Evolutionary conservation across 2,329 filamentous ascomycete species (phyloP).

Genomic region (Talaromyces sp.): DNA sequence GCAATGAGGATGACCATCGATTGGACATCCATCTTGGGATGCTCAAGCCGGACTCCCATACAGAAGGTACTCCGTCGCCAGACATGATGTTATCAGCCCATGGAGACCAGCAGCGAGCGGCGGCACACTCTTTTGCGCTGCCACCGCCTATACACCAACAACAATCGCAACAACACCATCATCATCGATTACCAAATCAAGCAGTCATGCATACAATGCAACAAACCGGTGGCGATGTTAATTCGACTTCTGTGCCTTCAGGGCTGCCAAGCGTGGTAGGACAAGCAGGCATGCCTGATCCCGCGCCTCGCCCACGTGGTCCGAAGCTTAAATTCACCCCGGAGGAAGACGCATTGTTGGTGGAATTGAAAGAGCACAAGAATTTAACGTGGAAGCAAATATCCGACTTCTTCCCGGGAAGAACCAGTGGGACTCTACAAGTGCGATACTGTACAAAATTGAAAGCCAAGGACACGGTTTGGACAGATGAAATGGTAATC

Average conservation of each 20-base stretch:
- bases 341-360: conserved; percentile 81
- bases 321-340: conserved; percentile 93
- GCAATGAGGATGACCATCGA: conserved; percentile 26
- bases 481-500: conserved; percentile 85
- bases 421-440: conserved; percentile 85
- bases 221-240: conserved; percentile 53
- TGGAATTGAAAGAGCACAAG: conserved; percentile 91
- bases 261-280: conserved; percentile 82
- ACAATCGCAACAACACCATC: conserved; percentile 63
- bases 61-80: conserved; percentile 31
- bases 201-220: conserved; percentile 64
- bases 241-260: conserved; percentile 46
- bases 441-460: conserved; percentile 94
- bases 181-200: conserved; percentile 74
- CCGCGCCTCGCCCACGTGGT: conserved; percentile 74
- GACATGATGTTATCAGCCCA: conserved; percentile 37
- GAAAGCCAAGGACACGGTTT: conserved; percentile 88
- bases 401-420: conserved; percentile 88
- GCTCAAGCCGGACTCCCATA: conserved; percentile 30
- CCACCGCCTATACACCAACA: conserved; percentile 44
- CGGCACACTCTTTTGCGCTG: conserved; percentile 31
- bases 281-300: conserved; percentile 79
- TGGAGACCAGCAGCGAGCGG: conserved; percentile 29
- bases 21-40: conserved; percentile 33
- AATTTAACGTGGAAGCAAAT: conserved; percentile 97